Percentiles rank a stretch among this genome's conserved stretches.
Evolutionary conservation across 176 grass and related monocot genomes (phyloP).

Genomic region (Rhynchospora pubera): DNA sequence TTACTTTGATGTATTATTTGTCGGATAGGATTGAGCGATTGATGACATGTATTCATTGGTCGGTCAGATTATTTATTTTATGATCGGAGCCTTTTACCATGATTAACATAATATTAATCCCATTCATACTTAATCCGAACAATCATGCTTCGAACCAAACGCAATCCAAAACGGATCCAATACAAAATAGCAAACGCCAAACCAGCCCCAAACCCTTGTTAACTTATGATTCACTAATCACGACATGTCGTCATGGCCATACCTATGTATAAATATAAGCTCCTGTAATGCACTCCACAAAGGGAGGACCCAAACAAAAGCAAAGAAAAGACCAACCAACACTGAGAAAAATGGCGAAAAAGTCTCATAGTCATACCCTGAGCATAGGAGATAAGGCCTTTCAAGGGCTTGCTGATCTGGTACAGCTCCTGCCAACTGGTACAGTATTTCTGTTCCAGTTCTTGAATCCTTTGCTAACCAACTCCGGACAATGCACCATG

Average conservation of each 20-base stretch:
- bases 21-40: too few species aligned
- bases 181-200: background rate
- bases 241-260: background rate
- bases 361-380: background rate
- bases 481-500: conserved; percentile 31
- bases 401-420: conserved; percentile 49
- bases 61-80: too few species aligned
- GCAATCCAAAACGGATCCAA: background rate
- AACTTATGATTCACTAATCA: background rate
- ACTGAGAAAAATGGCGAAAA: background rate
- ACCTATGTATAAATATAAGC: background rate
- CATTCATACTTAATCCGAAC: background rate
- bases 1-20: too few species aligned
- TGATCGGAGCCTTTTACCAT: too few species aligned
- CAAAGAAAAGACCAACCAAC: background rate
- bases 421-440: conserved; percentile 56
- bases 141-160: background rate
- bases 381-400: conserved; percentile 40
- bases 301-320: background rate
- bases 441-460: conserved; percentile 71
- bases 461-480: conserved; percentile 54
- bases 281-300: background rate
- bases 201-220: background rate
- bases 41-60: too few species aligned
- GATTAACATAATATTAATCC: background rate